phyloP scores from a whole-genome alignment of 176 grass and related monocot species.

The Rhipidocladum racemiflorum region DNA sequence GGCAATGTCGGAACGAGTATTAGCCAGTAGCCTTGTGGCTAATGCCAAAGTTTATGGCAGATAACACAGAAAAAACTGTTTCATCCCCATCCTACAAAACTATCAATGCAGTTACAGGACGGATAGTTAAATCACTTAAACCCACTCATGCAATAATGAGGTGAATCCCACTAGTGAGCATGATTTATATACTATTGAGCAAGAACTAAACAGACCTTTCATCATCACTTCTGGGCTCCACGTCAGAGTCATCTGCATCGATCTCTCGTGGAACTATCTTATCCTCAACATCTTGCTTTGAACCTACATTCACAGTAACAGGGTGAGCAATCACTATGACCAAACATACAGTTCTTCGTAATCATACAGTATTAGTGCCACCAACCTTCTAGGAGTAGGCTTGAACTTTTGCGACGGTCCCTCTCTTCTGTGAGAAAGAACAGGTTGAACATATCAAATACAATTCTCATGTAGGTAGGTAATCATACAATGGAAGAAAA shows the following conservation, averaged over 20 bases:
- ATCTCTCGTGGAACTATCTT: slow-evolving; percentile 86
- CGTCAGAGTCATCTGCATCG: slow-evolving; percentile 89
- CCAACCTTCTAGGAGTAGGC: slow-evolving; percentile 76
- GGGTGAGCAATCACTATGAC: neutral
- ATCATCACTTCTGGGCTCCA: slow-evolving; percentile 62
- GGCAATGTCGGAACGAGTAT: neutral
- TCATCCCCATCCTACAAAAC: neutral
- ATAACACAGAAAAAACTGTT: neutral
- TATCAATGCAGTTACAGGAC: neutral
- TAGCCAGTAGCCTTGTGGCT: neutral
- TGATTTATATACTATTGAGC: neutral
- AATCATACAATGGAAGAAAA: neutral
- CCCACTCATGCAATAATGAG: neutral
- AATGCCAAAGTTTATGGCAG: neutral
- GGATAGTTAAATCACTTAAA: neutral
- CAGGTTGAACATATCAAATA: neutral
- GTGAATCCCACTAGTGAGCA: neutral
- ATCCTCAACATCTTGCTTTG: slow-evolving; percentile 76
- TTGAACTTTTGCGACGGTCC: slow-evolving; percentile 69
- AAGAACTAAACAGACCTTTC: slow-evolving; percentile 55
- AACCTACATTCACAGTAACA: slow-evolving; percentile 51
- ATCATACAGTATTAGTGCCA: neutral
- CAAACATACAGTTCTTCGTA: neutral
- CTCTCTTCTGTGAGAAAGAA: slow-evolving; percentile 69
- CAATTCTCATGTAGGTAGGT: neutral